Percentiles rank a stretch among this genome's conserved stretches.
Evolutionary conservation across 805 yeast species (phyloP).

Genomic region (Pichia scutulata): DNA sequence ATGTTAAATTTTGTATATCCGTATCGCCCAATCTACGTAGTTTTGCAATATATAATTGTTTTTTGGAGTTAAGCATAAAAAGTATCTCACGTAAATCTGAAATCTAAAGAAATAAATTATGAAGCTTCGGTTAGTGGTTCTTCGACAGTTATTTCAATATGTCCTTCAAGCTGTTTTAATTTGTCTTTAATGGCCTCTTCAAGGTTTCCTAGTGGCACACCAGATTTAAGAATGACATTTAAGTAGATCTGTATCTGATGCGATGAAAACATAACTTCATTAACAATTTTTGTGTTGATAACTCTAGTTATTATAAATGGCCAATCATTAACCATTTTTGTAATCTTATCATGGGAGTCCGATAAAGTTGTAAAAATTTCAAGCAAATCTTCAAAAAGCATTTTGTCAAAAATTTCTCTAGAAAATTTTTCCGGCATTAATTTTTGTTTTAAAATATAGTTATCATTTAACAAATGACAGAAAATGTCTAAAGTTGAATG

Average conservation of each 20-base stretch:
- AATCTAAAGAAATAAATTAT: not conserved
- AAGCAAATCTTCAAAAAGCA: slow-evolving; percentile 8
- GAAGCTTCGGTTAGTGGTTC: slow-evolving; percentile 4
- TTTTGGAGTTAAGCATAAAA: too few relatives aligned
- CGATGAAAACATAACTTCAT: not conserved
- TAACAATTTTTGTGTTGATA: not conserved
- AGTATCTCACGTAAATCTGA: too few relatives aligned
- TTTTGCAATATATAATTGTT: not conserved
- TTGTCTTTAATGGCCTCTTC: not conserved
- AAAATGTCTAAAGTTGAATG: slow-evolving; percentile 1
- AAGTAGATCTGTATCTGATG: not conserved
- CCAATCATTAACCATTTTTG: slow-evolving; percentile 22
- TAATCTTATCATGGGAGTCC: slow-evolving; percentile 16
- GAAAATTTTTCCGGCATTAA: not conserved
- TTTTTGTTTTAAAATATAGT: not conserved
- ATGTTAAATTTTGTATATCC: not conserved
- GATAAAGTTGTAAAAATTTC: slow-evolving; percentile 16
- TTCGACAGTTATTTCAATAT: not conserved
- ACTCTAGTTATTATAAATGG: not conserved
- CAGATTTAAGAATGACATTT: not conserved
- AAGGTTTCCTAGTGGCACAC: not conserved
- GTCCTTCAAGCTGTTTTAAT: not conserved
- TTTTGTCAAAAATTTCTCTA: slow-evolving; percentile 7
- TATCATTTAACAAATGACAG: not conserved
- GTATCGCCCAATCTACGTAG: not conserved